Conservation (phyloP, 192 early-diverging fungal genomes). For the Coemansia sp. region DNA sequence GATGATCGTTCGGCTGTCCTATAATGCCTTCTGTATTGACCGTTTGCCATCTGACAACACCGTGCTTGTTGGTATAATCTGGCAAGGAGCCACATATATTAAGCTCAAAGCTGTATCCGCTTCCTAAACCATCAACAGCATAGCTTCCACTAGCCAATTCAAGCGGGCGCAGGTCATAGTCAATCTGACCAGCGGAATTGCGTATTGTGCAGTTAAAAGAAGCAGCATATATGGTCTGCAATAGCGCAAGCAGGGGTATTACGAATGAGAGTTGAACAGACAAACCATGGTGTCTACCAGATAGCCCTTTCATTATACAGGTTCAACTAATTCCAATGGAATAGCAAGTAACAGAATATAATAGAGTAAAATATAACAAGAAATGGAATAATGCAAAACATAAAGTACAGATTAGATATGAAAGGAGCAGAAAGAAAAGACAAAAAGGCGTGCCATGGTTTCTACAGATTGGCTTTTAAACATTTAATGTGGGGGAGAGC, state of each 20-base stretch:
- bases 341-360: constrained; percentile 2
- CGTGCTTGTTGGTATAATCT: not conserved
- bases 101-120: constrained; percentile 41
- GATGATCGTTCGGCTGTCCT: constrained; percentile 23
- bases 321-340: not conserved
- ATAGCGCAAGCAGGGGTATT: not conserved
- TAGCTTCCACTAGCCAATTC: constrained; percentile 13
- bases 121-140: constrained; percentile 26
- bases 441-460: no score
- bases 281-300: not conserved
- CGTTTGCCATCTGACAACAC: constrained; percentile 23
- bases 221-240: not conserved
- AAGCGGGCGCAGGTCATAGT: constrained; percentile 50
- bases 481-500: no score
- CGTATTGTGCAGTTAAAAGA: constrained; percentile 12
- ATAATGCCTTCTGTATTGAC: constrained; percentile 23
- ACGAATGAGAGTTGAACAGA: not conserved
- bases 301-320: not conserved
- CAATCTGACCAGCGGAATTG: not conserved
- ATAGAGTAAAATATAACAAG: not conserved
- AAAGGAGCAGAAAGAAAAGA: constrained; percentile 7
- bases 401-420: not conserved
- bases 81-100: constrained; percentile 38
- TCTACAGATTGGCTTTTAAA: no score
- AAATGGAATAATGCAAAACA: not conserved